A percentile compares a stretch with the other conserved stretches of the same genome.
phyloP scores from a whole-genome alignment of 176 grass and related monocot genomes.

The Secale cereale region DNA sequence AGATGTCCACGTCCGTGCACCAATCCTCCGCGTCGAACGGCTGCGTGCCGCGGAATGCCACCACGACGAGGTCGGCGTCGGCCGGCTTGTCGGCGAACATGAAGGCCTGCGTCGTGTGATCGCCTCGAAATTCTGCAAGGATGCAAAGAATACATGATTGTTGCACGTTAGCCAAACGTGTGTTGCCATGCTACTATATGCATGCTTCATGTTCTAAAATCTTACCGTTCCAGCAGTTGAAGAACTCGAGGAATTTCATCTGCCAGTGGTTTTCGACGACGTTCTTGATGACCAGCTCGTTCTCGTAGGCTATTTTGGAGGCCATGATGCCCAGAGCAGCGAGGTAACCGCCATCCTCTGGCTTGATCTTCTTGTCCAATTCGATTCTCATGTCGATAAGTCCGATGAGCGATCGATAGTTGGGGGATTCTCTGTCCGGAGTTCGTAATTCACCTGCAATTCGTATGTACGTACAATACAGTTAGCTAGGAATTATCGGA shows the following conservation, averaged over 20 bases:
- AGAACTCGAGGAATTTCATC: constrained; percentile 74
- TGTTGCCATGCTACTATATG: background rate
- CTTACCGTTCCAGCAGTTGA: constrained; percentile 88
- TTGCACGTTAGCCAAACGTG: background rate
- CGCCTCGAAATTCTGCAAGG: constrained; percentile 46
- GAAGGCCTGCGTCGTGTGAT: constrained; percentile 65
- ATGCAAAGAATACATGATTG: background rate
- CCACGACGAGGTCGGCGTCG: constrained; percentile 48
- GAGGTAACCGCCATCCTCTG: constrained; percentile 37
- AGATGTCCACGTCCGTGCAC: constrained; percentile 79
- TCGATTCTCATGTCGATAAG: constrained; percentile 50
- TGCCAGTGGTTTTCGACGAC: constrained; percentile 50
- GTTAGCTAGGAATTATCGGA: background rate
- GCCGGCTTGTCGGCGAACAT: constrained; percentile 53
- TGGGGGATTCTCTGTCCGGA: constrained; percentile 42
- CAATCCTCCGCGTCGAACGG: constrained; percentile 65
- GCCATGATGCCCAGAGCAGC: constrained; percentile 77
- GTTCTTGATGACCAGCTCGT: constrained; percentile 35
- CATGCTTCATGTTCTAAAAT: background rate
- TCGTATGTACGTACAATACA: background rate
- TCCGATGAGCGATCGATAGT: constrained; percentile 57
- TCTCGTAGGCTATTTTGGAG: constrained; percentile 78
- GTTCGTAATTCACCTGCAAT: constrained; percentile 35
- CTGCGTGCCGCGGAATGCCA: constrained; percentile 72
- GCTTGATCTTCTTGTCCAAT: constrained; percentile 59